These are phyloP conservation scores for Aspergillus neoniger DNA, from an alignment of 2,329 filamentous ascomycete species.

Conservation along the genomic window DNA sequence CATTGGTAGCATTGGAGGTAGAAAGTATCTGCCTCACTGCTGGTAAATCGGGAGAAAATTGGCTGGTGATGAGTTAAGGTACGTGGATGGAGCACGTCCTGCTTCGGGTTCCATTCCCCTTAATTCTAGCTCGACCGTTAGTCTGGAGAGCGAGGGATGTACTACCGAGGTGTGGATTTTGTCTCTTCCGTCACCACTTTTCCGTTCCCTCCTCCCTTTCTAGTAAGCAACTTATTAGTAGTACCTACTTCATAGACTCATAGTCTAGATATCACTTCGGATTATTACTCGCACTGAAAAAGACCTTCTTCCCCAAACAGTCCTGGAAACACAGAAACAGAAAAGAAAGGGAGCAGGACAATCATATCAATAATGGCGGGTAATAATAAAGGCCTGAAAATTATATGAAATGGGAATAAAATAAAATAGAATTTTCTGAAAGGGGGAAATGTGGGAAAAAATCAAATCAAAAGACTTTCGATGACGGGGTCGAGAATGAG, in stretches of 20 bases:
- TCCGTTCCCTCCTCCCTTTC: not conserved
- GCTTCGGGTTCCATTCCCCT: not conserved
- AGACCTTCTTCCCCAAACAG: not conserved
- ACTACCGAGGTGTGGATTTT: not conserved
- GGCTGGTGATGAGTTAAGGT: not conserved
- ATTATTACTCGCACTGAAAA: not conserved
- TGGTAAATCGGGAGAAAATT: not conserved
- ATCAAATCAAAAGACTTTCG: conserved; percentile 12
- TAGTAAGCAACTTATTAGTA: not conserved
- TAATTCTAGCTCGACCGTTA: conserved; percentile 4
- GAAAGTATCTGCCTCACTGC: not conserved
- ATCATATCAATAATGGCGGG: not conserved
- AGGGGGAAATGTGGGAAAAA: conserved; percentile 7
- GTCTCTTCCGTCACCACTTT: not conserved
- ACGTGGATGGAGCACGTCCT: not conserved
- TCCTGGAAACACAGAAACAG: not conserved
- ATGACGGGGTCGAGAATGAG: conserved; percentile 24
- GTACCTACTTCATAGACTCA: too few relatives aligned
- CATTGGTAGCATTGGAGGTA: not conserved
- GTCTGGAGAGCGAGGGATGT: not conserved
- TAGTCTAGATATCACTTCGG: too few relatives aligned
- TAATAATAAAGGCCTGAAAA: not conserved
- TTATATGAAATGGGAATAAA: conserved; percentile 11
- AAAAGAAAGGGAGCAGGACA: not conserved
- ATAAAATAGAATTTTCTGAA: not conserved